Evolutionary conservation across 1,284 basidiomycete genomes (phyloP).

Genomic region (Microbotryum intermedium): DNA sequence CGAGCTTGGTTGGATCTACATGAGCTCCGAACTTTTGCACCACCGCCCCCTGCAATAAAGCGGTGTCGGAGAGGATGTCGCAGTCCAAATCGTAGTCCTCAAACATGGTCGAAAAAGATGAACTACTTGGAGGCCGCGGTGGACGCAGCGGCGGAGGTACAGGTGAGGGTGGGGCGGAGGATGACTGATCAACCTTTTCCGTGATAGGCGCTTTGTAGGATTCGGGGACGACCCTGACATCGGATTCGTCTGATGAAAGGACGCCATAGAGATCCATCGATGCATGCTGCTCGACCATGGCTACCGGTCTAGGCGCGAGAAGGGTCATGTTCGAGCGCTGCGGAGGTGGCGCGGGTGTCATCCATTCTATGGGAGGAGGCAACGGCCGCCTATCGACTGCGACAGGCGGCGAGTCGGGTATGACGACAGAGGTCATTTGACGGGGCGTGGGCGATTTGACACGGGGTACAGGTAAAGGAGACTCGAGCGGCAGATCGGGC

Average conservation of each 20-base stretch:
- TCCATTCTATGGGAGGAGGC: background rate
- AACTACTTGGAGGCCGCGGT: background rate
- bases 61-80: conserved; percentile 13
- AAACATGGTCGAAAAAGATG: conserved; percentile 2
- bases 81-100: conserved; percentile 7
- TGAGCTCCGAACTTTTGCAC: conserved; percentile 2
- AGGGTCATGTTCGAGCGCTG: background rate
- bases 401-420: background rate
- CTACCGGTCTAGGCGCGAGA: background rate
- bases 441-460: no score
- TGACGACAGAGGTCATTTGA: background rate
- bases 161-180: no score
- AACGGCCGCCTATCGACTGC: background rate
- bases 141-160: no score
- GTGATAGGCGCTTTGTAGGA: background rate
- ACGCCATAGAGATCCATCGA: conserved; percentile 3
- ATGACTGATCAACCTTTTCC: no score
- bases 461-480: no score
- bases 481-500: no score
- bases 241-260: conserved; percentile 3
- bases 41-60: conserved; percentile 13
- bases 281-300: background rate
- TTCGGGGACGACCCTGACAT: background rate
- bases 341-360: no score
- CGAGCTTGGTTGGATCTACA: background rate